Percentiles rank a stretch among this genome's conserved stretches.
These are phyloP conservation scores for Thalassia testudinum DNA, from an alignment of 116 monocot species.

Conservation along the genomic window DNA sequence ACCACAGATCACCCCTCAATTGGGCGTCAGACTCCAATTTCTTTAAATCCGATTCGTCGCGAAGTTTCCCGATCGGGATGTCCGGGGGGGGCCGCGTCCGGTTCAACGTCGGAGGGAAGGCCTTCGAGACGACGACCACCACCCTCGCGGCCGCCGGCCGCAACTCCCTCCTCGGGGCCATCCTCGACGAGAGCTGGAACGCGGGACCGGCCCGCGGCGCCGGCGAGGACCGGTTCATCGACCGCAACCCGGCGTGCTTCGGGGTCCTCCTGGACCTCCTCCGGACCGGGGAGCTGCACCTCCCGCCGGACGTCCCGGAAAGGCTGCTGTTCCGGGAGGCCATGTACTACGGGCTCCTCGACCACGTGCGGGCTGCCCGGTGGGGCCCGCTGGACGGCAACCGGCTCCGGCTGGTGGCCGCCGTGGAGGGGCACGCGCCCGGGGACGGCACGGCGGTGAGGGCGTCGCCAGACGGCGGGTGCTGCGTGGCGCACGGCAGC, in stretches of 20 bases:
- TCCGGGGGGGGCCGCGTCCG: conserved; percentile 3
- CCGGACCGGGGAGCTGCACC: conserved; percentile 43
- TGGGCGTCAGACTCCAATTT: too few species aligned
- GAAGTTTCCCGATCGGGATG: background rate
- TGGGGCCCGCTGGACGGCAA: conserved; percentile 63
- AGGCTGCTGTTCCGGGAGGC: conserved; percentile 49
- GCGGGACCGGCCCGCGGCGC: background rate
- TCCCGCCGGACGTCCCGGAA: conserved; percentile 26
- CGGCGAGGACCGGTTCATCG: conserved; percentile 36
- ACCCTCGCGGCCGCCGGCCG: conserved; percentile 17
- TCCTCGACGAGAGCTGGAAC: conserved; percentile 17
- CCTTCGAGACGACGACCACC: conserved; percentile 18
- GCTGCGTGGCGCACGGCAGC: conserved; percentile 57
- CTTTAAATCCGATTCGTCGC: too few species aligned
- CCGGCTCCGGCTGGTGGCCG: conserved; percentile 15
- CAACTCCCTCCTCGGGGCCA: conserved; percentile 17
- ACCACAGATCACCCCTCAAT: too few species aligned
- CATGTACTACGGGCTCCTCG: conserved; percentile 45
- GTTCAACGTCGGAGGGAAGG: conserved; percentile 17
- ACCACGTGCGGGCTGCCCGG: conserved; percentile 40
- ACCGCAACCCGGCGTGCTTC: conserved; percentile 62
- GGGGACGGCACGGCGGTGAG: conserved; percentile 54
- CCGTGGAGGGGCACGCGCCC: conserved; percentile 18
- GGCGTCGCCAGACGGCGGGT: conserved; percentile 66
- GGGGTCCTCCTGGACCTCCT: conserved; percentile 56